Evolutionary conservation across 768 basidiomycete species (phyloP).

Genomic region (Calvatia gigantea): DNA sequence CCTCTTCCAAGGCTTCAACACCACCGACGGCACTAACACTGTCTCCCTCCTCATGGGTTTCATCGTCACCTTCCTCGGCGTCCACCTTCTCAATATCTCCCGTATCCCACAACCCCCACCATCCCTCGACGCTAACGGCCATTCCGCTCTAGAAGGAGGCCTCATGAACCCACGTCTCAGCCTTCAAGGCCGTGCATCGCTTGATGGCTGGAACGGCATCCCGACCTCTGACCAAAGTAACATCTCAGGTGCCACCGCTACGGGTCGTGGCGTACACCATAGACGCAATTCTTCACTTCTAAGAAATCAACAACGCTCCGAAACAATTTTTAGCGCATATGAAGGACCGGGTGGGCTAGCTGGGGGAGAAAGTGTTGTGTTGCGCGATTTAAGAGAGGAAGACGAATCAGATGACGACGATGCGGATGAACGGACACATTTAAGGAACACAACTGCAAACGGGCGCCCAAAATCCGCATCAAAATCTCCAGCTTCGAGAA

Average conservation of each 20-base stretch:
- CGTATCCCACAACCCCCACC: constrained; percentile 49
- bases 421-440: constrained; percentile 42
- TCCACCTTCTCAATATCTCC: constrained; percentile 89
- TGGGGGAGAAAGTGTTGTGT: constrained; percentile 34
- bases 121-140: constrained; percentile 33
- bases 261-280: constrained; percentile 48
- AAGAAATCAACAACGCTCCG: constrained; percentile 46
- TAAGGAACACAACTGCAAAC: constrained; percentile 24
- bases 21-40: constrained; percentile 75
- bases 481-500: constrained; percentile 30
- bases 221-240: constrained; percentile 13
- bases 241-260: constrained; percentile 18
- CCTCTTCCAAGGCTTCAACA: constrained; percentile 97
- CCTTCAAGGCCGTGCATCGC: constrained; percentile 74
- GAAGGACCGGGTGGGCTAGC: constrained; percentile 45
- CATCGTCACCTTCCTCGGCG: constrained; percentile 91
- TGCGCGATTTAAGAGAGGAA: constrained; percentile 66
- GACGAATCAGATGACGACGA: constrained; percentile 50
- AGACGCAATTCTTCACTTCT: constrained; percentile 65
- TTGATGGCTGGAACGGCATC: constrained; percentile 71
- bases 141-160: constrained; percentile 59
- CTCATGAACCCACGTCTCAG: constrained; percentile 78
- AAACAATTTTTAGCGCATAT: constrained; percentile 74
- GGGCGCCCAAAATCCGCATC: constrained; percentile 13
- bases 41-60: constrained; percentile 89